These are phyloP conservation scores for Oryza nivara DNA, from an alignment of 176 grass and related monocot genomes.

Conservation along the genomic window DNA sequence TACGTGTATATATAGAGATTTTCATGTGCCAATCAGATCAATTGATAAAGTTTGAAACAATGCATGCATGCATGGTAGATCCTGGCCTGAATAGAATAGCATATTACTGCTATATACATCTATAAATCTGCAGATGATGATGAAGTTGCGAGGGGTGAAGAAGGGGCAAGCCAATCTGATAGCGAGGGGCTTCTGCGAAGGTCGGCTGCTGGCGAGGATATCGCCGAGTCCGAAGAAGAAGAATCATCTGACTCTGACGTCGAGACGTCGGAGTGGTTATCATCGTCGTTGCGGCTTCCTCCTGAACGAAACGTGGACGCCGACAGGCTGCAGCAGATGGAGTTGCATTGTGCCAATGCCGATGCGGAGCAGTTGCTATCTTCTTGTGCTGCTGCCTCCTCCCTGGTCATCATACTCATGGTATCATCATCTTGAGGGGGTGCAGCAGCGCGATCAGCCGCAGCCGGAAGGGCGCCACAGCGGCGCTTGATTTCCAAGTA, in stretches of 20 bases:
- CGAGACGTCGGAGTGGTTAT: no score
- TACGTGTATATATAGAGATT: no score
- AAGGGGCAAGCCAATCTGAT: neutral
- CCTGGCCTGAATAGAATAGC: no score
- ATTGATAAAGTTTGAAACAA: no score
- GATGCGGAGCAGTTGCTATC: neutral
- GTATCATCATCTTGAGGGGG: no score
- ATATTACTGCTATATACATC: neutral
- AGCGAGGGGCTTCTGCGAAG: neutral
- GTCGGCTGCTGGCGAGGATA: neutral
- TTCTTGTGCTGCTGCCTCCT: neutral
- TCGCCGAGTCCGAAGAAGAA: no score
- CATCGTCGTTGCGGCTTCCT: neutral
- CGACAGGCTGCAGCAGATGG: slow-evolving; percentile 14
- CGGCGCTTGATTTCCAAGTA: neutral
- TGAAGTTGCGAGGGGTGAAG: neutral
- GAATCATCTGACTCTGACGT: neutral
- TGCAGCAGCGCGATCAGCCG: no score
- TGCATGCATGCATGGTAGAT: no score
- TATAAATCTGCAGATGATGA: neutral
- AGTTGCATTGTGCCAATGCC: neutral
- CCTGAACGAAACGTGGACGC: neutral
- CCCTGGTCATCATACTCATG: no score
- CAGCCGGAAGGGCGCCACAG: no score
- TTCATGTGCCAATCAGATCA: no score